Evolutionary conservation across 129 eudicot species (phyloP).

Genomic region (Pseudognaphalium luteoalbum): DNA sequence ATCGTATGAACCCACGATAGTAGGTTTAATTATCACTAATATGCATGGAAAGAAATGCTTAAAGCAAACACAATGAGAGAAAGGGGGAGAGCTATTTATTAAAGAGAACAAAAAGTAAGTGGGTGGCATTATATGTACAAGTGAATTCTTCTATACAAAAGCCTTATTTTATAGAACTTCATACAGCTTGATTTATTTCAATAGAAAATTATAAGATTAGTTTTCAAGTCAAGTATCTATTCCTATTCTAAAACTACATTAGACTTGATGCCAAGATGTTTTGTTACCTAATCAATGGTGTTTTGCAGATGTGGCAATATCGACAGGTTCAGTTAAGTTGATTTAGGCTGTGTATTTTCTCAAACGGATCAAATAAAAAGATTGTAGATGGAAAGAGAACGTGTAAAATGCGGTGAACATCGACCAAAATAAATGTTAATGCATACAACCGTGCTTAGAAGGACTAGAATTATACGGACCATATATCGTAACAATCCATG

Average conservation of each 20-base stretch:
- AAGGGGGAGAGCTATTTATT: neutral
- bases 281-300: neutral
- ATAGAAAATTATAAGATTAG: neutral
- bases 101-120: neutral
- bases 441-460: neutral
- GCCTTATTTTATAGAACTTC: constrained; percentile 4
- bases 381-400: neutral
- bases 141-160: constrained; percentile 21
- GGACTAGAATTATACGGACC: neutral
- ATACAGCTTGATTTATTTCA: neutral
- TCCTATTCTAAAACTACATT: constrained; percentile 15
- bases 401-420: neutral
- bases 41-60: constrained; percentile 2
- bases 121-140: neutral
- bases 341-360: too few species aligned
- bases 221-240: constrained; percentile 21
- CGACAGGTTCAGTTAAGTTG: neutral
- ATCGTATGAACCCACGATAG: neutral
- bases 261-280: constrained; percentile 17
- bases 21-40: constrained; percentile 6
- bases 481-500: neutral
- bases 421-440: neutral
- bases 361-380: constrained; percentile 1
- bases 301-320: neutral
- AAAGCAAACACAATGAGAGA: neutral